Conservation (phyloP, 2,329 filamentous ascomycete species). For the Xylariaceae sp. region DNA sequence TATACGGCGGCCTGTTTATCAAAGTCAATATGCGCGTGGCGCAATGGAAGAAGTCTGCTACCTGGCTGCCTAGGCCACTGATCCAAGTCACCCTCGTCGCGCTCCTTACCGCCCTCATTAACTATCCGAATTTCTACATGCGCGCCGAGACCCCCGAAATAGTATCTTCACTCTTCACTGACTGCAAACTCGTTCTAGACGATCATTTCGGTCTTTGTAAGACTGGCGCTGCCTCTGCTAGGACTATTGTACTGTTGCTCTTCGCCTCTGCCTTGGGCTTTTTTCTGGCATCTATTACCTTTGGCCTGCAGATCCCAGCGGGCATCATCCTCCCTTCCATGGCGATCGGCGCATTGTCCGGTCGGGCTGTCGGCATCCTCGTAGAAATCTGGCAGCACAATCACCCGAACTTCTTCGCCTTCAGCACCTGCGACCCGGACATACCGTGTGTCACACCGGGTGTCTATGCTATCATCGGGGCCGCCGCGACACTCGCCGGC, state of each 20-base stretch:
- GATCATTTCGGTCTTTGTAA: constrained; percentile 90
- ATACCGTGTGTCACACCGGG: constrained; percentile 85
- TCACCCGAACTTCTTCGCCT: constrained; percentile 71
- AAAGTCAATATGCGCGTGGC: constrained; percentile 86
- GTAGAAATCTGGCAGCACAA: constrained; percentile 82
- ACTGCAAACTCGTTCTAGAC: constrained; percentile 75
- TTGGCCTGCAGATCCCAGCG: constrained; percentile 88
- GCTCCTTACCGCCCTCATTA: constrained; percentile 77
- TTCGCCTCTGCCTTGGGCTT: constrained; percentile 80
- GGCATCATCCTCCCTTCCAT: constrained; percentile 95
- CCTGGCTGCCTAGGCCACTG: constrained; percentile 66
- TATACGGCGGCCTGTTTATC: constrained; percentile 93
- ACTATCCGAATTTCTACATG: constrained; percentile 96
- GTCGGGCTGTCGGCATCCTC: constrained; percentile 81
- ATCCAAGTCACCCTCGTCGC: constrained; percentile 75
- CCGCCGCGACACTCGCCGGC: constrained; percentile 87
- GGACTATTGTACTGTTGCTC: constrained; percentile 75
- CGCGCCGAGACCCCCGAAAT: constrained; percentile 86
- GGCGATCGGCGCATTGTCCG: constrained; percentile 87
- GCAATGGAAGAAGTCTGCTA: constrained; percentile 64
- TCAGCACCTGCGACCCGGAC: constrained; percentile 77
- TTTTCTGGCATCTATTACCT: constrained; percentile 78
- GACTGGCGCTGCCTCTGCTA: constrained; percentile 73
- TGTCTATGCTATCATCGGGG: constrained; percentile 93
- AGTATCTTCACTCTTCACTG: constrained; percentile 84